phyloP scores from a whole-genome alignment of 305 asterid species.

The Rubia peregrina region DNA sequence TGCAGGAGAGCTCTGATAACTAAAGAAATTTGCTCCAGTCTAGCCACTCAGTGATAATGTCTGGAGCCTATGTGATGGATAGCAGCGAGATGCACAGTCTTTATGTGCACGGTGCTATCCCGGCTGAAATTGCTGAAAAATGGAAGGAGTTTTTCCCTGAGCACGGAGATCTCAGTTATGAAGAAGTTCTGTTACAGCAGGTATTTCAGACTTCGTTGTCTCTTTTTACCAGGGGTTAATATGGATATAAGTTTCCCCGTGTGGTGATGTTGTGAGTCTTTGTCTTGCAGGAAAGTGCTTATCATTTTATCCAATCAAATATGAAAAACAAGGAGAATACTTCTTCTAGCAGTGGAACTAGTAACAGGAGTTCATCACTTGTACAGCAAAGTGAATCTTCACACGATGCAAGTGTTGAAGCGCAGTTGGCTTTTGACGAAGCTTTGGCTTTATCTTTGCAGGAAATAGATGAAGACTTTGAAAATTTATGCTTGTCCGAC shows the following conservation, averaged over 20 bases:
- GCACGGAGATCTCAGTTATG: constrained; percentile 59
- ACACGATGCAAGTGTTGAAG: constrained; percentile 26
- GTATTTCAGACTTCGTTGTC: constrained; percentile 24
- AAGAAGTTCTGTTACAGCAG: constrained; percentile 82
- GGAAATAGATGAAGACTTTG: constrained; percentile 66
- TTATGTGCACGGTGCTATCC: constrained; percentile 45
- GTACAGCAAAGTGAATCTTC: constrained; percentile 42
- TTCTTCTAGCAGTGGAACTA: constrained; percentile 42
- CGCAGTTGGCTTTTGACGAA: constrained; percentile 78
- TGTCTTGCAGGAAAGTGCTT: constrained; percentile 63
- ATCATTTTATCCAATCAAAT: constrained; percentile 44
- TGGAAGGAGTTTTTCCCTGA: constrained; percentile 68
- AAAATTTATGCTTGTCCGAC: constrained; percentile 36
- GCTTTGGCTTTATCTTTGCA: constrained; percentile 72
- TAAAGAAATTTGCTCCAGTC: constrained; percentile 1
- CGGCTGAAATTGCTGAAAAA: constrained; percentile 65
- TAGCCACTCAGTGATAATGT: constrained; percentile 20
- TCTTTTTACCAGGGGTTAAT: background rate
- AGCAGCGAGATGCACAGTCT: constrained; percentile 35
- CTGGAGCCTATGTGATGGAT: constrained; percentile 43
- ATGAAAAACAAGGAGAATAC: constrained; percentile 31
- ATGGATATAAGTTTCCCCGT: background rate
- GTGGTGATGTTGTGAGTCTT: constrained; percentile 8
- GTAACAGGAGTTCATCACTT: constrained; percentile 28
- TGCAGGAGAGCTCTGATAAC: constrained; percentile 5